Evolutionary conservation across 2,329 filamentous ascomycete species (phyloP).

Genomic region (Podosphaera fusca): DNA sequence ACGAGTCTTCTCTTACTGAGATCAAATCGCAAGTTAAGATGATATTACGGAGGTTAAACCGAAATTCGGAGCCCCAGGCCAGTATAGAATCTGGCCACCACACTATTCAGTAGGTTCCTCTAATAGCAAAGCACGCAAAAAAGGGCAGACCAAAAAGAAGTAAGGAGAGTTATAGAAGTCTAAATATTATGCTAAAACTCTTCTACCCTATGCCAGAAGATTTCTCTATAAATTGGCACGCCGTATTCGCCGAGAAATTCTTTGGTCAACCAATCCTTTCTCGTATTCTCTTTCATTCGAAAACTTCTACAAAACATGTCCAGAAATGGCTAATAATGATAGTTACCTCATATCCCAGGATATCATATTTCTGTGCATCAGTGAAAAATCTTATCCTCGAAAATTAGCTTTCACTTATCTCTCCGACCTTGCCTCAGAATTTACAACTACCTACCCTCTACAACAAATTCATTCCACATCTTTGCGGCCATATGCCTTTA

Average conservation of each 20-base stretch:
- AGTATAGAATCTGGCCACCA: conserved; percentile 69
- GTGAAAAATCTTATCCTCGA: conserved; percentile 80
- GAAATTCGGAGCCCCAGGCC: conserved; percentile 74
- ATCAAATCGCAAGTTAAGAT: conserved; percentile 82
- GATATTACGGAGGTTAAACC: conserved; percentile 67
- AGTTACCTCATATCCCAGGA: conserved; percentile 70
- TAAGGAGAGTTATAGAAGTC: too few species aligned
- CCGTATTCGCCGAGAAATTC: too few species aligned
- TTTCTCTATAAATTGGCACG: too few species aligned
- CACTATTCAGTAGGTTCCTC: conserved; percentile 52
- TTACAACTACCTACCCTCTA: conserved; percentile 60
- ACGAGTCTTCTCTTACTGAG: conserved; percentile 56
- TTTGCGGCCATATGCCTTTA: conserved; percentile 82
- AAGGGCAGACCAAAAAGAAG: too few species aligned
- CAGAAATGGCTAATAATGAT: conserved; percentile 1
- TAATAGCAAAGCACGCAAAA: background rate
- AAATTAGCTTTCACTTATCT: conserved; percentile 98
- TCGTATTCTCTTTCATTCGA: too few species aligned
- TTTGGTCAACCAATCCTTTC: too few species aligned
- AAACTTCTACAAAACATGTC: too few species aligned
- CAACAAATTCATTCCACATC: conserved; percentile 49
- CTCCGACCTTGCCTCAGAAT: conserved; percentile 73
- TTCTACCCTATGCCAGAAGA: too few species aligned
- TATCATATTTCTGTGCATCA: conserved; percentile 82
- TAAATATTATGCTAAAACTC: too few species aligned